phyloP scores from a whole-genome alignment of 2,329 filamentous ascomycete genomes.

The Fusarium pseudograminearum region DNA sequence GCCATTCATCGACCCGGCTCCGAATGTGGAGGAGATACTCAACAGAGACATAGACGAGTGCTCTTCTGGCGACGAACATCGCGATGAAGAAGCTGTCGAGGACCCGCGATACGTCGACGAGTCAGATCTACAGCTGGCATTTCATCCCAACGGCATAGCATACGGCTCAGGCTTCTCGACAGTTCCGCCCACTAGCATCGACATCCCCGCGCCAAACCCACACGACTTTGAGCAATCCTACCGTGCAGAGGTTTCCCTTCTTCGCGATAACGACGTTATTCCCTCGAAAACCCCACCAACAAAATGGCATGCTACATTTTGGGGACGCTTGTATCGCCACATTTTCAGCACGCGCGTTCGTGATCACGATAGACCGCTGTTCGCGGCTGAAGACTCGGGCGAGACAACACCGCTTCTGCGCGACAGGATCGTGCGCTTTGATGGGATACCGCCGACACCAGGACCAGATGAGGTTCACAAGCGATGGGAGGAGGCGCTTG shows the following conservation, averaged over 20 bases:
- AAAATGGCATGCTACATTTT: conserved; percentile 10
- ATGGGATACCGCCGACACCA: conserved; percentile 25
- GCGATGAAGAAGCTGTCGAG: conserved; percentile 24
- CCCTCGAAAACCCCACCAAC: conserved; percentile 6
- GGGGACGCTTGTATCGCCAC: conserved; percentile 24
- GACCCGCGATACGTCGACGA: conserved; percentile 12
- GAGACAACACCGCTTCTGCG: conserved; percentile 30
- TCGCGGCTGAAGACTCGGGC: background rate
- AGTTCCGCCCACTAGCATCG: conserved; percentile 29
- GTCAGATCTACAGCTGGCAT: conserved; percentile 35
- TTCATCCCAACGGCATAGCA: conserved; percentile 37
- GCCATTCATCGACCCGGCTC: conserved; percentile 23
- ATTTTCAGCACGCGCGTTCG: conserved; percentile 31
- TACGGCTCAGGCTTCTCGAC: conserved; percentile 40
- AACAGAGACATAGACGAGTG: conserved; percentile 41
- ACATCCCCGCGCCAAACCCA: conserved; percentile 34
- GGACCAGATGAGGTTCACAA: conserved; percentile 37
- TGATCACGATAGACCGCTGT: conserved; percentile 26
- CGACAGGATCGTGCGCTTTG: background rate
- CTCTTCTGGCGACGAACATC: conserved; percentile 36
- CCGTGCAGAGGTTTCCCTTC: conserved; percentile 32
- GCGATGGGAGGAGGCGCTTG: conserved; percentile 82
- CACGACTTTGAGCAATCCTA: conserved; percentile 41
- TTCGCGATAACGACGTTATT: conserved; percentile 41
- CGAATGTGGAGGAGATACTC: conserved; percentile 38